A percentile compares a stretch with the other conserved stretches of the same genome.
Conservation (phyloP, 176 grass and related monocot species). For the Calamus simplicifolius region DNA sequence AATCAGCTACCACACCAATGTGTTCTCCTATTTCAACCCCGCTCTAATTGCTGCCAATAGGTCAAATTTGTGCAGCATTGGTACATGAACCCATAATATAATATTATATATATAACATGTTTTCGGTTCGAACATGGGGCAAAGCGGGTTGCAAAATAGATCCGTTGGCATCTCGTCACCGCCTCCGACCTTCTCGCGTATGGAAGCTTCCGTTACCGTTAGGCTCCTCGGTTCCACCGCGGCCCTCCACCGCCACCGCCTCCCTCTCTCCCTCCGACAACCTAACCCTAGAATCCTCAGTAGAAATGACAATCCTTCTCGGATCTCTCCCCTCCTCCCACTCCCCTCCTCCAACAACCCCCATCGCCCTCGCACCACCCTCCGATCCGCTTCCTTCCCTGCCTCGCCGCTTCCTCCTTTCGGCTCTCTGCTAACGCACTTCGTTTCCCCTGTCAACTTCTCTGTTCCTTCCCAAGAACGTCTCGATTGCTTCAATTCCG, state of each 20-base stretch:
- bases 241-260: constrained; percentile 13
- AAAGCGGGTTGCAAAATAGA: too few species aligned
- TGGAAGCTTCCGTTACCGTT: constrained; percentile 38
- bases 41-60: too few species aligned
- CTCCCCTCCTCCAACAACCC: constrained; percentile 5
- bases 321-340: neutral
- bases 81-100: too few species aligned
- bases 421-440: constrained; percentile 1
- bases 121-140: too few species aligned
- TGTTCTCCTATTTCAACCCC: too few species aligned
- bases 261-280: constrained; percentile 8
- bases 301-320: neutral
- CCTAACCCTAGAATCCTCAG: constrained; percentile 5
- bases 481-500: constrained; percentile 9
- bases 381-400: constrained; percentile 4
- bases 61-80: too few species aligned
- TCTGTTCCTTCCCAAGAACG: constrained; percentile 5
- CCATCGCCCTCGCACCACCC: constrained; percentile 9
- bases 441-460: constrained; percentile 13
- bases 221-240: constrained; percentile 28
- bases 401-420: constrained; percentile 15
- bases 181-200: neutral
- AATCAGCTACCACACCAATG: too few species aligned
- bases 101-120: too few species aligned
- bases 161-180: too few species aligned